A percentile compares a stretch with the other conserved stretches of the same genome.
Conservation (phyloP, 2,329 filamentous ascomycete species). For the Colletotrichum liaoningense region DNA sequence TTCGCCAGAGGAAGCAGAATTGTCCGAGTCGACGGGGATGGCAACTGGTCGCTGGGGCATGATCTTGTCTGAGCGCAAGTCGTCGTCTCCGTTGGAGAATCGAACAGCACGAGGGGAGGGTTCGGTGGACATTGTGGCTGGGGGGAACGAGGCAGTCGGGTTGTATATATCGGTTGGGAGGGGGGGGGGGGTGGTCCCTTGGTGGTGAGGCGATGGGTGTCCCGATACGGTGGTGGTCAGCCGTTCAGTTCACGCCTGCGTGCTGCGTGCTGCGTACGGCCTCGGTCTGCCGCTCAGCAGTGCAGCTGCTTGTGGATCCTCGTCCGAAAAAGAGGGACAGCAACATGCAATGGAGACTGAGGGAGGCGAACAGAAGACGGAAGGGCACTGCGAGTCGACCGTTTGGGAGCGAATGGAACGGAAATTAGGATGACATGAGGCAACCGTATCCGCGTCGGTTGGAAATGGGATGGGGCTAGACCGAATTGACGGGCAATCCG, state of each 20-base stretch:
- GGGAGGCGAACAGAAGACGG: slow-evolving; percentile 25
- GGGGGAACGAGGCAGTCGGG: background rate
- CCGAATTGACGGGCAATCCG: slow-evolving; percentile 3
- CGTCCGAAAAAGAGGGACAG: slow-evolving; percentile 33
- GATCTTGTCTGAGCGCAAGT: slow-evolving; percentile 53
- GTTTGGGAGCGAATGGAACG: slow-evolving; percentile 23
- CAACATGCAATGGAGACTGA: slow-evolving; percentile 22
- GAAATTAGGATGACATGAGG: slow-evolving; percentile 34
- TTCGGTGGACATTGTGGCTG: slow-evolving; percentile 49
- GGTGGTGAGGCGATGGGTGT: slow-evolving; percentile 11
- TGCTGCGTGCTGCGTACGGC: background rate
- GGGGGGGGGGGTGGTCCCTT: background rate
- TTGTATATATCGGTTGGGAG: slow-evolving; percentile 20
- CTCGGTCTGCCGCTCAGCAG: slow-evolving; percentile 30
- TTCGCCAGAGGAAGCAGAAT: slow-evolving; percentile 59
- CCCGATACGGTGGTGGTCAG: slow-evolving; percentile 23
- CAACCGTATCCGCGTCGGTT: slow-evolving; percentile 31
- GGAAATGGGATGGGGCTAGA: slow-evolving; percentile 7
- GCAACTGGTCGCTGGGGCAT: slow-evolving; percentile 51
- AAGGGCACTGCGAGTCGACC: slow-evolving; percentile 10
- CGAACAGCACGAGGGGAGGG: slow-evolving; percentile 66
- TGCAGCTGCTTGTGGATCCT: slow-evolving; percentile 33
- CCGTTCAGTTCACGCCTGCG: background rate
- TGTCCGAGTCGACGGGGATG: slow-evolving; percentile 57
- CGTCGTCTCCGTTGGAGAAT: slow-evolving; percentile 64